phyloP scores from a whole-genome alignment of 192 early-diverging fungal genomes.

The Coemansia pectinata region DNA sequence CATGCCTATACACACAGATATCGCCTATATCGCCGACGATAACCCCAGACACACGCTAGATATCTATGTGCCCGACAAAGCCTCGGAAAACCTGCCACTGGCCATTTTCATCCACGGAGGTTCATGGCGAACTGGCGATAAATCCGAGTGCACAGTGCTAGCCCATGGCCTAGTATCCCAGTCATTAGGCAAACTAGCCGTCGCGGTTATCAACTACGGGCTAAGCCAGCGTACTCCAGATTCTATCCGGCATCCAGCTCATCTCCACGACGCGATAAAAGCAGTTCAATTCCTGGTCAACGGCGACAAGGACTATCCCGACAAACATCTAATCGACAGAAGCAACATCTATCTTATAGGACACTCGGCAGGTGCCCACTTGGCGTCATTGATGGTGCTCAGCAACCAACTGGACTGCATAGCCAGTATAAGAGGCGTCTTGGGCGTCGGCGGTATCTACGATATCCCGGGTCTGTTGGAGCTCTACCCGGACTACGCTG shows the following conservation, averaged over 20 bases:
- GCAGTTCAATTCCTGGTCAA: slow-evolving; percentile 57
- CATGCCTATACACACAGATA: slow-evolving; percentile 27
- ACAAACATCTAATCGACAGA: slow-evolving; percentile 23
- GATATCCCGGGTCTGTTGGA: slow-evolving; percentile 66
- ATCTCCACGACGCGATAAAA: slow-evolving; percentile 63
- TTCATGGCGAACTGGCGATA: slow-evolving; percentile 82
- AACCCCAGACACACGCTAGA: slow-evolving; percentile 59
- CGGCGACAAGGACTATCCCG: slow-evolving; percentile 17
- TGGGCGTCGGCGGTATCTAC: slow-evolving; percentile 87
- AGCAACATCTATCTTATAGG: slow-evolving; percentile 62
- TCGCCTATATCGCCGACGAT: slow-evolving; percentile 22
- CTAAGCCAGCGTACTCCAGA: slow-evolving; percentile 36
- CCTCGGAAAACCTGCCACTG: slow-evolving; percentile 41
- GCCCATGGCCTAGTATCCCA: slow-evolving; percentile 52
- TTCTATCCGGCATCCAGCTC: slow-evolving; percentile 65
- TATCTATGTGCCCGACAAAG: slow-evolving; percentile 58
- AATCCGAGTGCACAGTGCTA: slow-evolving; percentile 58
- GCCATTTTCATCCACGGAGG: slow-evolving; percentile 83
- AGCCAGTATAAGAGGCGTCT: slow-evolving; percentile 57
- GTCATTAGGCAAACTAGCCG: slow-evolving; percentile 44
- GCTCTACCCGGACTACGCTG: slow-evolving; percentile 65
- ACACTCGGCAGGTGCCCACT: slow-evolving; percentile 79
- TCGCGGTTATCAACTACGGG: slow-evolving; percentile 77
- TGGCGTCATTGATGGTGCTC: slow-evolving; percentile 64
- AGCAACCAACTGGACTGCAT: slow-evolving; percentile 33